Evolutionary conservation across 2,329 filamentous ascomycete genomes (phyloP).

Genomic region (Incumbomyces lentus): DNA sequence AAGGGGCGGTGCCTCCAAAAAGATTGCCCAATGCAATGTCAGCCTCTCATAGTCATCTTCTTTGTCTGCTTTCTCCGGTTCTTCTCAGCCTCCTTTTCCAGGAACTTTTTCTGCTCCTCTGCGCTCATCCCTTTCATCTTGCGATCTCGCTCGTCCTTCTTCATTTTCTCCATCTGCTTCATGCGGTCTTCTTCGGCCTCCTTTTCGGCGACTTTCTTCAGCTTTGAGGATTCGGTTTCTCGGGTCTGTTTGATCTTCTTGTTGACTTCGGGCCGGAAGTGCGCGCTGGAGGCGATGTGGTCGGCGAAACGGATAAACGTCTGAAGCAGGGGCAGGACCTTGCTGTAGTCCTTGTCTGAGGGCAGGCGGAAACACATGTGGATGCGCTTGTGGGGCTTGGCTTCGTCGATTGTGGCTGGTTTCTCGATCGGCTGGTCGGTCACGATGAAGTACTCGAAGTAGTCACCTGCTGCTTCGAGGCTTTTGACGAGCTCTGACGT

Average conservation of each 20-base stretch:
- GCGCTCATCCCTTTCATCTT: constrained; percentile 66
- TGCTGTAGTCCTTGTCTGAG: constrained; percentile 49
- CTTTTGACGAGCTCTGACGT: constrained; percentile 79
- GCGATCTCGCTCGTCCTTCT: constrained; percentile 82
- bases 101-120: constrained; percentile 75
- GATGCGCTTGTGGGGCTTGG: constrained; percentile 73
- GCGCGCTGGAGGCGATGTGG: constrained; percentile 60
- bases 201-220: constrained; percentile 68
- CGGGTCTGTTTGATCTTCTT: constrained; percentile 73
- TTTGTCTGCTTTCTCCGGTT: constrained; percentile 54
- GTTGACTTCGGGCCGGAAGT: constrained; percentile 82
- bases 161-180: constrained; percentile 46
- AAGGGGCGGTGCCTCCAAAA: too few relatives aligned
- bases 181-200: constrained; percentile 54
- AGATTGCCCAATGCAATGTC: too few relatives aligned
- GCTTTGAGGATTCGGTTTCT: constrained; percentile 67
- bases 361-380: constrained; percentile 64
- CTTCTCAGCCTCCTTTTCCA: constrained; percentile 71
- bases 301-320: constrained; percentile 82
- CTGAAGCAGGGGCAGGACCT: constrained; percentile 63
- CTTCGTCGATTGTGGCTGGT: constrained; percentile 76
- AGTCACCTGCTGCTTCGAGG: constrained; percentile 64
- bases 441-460: constrained; percentile 77
- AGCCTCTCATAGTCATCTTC: constrained; percentile 39
- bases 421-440: constrained; percentile 83